phyloP scores from a whole-genome alignment of 345 rosid species.

The Erucastrum elatum region DNA sequence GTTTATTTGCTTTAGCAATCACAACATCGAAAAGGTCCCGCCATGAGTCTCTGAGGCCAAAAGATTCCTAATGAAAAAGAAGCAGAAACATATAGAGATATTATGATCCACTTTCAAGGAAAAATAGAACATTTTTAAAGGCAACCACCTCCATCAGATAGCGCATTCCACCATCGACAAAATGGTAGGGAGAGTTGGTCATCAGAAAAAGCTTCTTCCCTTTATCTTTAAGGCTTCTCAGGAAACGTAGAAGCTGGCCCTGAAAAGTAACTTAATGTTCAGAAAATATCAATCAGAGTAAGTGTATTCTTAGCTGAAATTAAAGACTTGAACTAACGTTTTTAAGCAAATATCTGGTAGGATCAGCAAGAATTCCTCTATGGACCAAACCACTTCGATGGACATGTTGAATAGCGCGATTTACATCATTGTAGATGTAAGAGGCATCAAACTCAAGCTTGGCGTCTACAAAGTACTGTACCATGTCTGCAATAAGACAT shows the following conservation, averaged over 20 bases:
- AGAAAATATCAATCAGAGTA: conserved; percentile 1
- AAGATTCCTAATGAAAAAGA: conserved; percentile 56
- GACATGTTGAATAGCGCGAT: conserved; percentile 91
- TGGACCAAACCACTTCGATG: conserved; percentile 92
- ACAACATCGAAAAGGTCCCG: conserved; percentile 94
- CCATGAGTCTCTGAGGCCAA: conserved; percentile 72
- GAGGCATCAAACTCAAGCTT: conserved; percentile 92
- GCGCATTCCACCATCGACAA: conserved; percentile 95
- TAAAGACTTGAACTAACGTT: conserved; percentile 63
- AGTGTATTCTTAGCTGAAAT: not conserved
- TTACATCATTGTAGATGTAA: conserved; percentile 92
- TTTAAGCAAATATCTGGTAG: conserved; percentile 74
- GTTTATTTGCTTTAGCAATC: conserved; percentile 95
- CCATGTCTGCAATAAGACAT: conserved; percentile 93
- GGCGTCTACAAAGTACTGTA: conserved; percentile 87
- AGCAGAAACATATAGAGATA: not conserved
- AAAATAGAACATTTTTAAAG: not conserved
- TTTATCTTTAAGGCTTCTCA: conserved; percentile 75
- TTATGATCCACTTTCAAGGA: conserved; percentile 19
- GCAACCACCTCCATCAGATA: conserved; percentile 80
- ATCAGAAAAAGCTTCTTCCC: conserved; percentile 93
- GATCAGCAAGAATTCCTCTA: conserved; percentile 85
- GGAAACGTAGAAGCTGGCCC: conserved; percentile 64
- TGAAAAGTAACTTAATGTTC: conserved; percentile 37
- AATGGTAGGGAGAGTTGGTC: conserved; percentile 92